Base-by-base conservation (phyloP, 768 basidiomycete genomes). In the Macrolepiota albuminosa region DNA sequence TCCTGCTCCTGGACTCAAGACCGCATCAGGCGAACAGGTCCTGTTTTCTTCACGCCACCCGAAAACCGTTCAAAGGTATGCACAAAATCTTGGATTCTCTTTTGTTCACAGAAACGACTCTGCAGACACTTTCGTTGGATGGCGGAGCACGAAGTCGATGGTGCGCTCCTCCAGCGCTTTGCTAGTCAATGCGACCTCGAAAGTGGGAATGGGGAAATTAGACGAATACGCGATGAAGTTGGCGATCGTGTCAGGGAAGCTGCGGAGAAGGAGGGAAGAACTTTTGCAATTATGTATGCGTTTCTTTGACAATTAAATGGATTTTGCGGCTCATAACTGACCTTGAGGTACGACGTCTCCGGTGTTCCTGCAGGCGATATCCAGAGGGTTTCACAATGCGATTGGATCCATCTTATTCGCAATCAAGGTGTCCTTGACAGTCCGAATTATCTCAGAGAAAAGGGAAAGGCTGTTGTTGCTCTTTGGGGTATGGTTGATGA, bases 281-380 rank as follows among this genome's bases (percentile, higher is more conserved):
- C 91, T 6, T 93, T 85, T 71, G 87, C 91, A 11, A 88, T 93
- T 62, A 94, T 94, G 92, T 91, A 61, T 66, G 89, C 69, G 26
- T 56, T 37, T 42, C 29, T 31, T 6, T 56, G 48, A 53, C 34
- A 50, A 11, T 45, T 48, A 64, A 26, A 46, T 13, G 13, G 56
- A 60, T 46, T 47, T 45, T 42, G 13, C 24, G 48, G 54, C 39
- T 42, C 57, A 62, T 54, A 16, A n/a, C 18, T 43, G 42, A 24
- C 43, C 48, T 31, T 10, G 59, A 92, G 91, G 90, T 93, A 93
- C 68, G 91, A 93, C 69, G 85, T 93, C 3, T 83, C 89, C 9
- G 88, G 89, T 21, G 85, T 93, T n/a, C 73, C 87, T 26, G 76
- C 87, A 6, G 83, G 87, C 57, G 84, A 84, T 56, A 81, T 94